Base-by-base conservation (phyloP, 768 basidiomycete species). In the Tremella yokohamensis region DNA sequence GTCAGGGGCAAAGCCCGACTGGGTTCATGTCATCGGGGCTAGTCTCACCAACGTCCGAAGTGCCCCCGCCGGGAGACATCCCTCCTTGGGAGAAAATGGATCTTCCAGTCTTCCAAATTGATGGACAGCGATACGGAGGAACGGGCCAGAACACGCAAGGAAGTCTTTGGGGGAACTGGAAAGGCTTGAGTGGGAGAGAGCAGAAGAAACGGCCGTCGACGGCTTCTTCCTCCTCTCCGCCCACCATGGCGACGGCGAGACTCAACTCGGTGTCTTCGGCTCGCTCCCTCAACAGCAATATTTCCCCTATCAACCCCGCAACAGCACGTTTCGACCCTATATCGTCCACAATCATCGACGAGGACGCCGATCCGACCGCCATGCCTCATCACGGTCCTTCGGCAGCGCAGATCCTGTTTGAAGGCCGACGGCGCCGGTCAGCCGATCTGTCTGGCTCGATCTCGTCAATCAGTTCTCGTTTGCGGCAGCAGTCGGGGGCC, bases 61-160 rank as follows among this genome's bases (percentile, higher is more conserved):
- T 45, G 8, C n/a, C 42, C 7, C 50, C 50, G 20, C 29, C 29
- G 11, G 60, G 44, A 16, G 73, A 74, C 12, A 63, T 73, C 2
- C 72, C 76, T 7, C 75, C 75, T 1, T 78, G 77, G 77, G 77
- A 78, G 42, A 49, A 63, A 16, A 25, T 78, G 11, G 67, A 77
- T 37, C 57, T 78, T 19, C 77, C 77, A 0, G 52, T 68, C 2
- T 78, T 76, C 53, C 62, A 73, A 49, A 58, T 76, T 19, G 72
- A 76, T 40, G 73, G 72, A 4, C 56, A 72, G 55, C 50, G 63
- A 13, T 70, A 65, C 51, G 72, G 72, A 1, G 16, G 56, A 12
- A 11, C 54, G 45, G 15, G 20, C 20, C 40, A 19, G 16, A 52
- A 12, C 51, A 12, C 22, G 22, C 22, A 37, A 9, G 57, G 26